phyloP scores from a whole-genome alignment of 78 protist species.

The Dictyostelium capitatum region DNA sequence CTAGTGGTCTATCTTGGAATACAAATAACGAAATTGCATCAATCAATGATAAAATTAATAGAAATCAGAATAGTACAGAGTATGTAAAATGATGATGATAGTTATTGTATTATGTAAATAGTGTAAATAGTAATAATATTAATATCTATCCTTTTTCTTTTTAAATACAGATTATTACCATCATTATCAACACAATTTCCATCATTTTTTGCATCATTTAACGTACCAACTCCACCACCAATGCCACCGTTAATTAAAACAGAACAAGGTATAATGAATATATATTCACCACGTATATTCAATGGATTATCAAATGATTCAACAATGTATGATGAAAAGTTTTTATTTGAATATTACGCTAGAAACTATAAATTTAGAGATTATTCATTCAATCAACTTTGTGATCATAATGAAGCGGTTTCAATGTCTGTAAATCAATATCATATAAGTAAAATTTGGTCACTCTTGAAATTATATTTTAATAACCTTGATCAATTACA shows the following conservation, averaged over 20 bases:
- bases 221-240: constrained; percentile 17
- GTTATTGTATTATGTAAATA: too few species aligned
- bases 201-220: constrained; percentile 70
- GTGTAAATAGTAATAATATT: not conserved
- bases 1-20: constrained; percentile 73
- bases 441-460: constrained; percentile 57
- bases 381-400: constrained; percentile 12
- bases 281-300: constrained; percentile 26
- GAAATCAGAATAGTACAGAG: constrained; percentile 44
- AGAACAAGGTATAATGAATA: constrained; percentile 33
- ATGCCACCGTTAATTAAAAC: constrained; percentile 11
- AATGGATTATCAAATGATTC: not conserved
- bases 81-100: too few species aligned
- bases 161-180: constrained; percentile 7
- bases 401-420: constrained; percentile 59
- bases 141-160: not conserved
- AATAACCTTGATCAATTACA: not conserved
- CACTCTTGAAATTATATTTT: constrained; percentile 38
- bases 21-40: constrained; percentile 41
- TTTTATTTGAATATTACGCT: constrained; percentile 61
- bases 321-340: not conserved
- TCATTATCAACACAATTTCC: constrained; percentile 45
- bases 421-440: constrained; percentile 42
- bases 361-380: constrained; percentile 47
- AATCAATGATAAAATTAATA: constrained; percentile 73